Evolutionary conservation across 2,329 filamentous ascomycete species (phyloP), one percentile per base, ranked within the genome.

Genomic region (Penicillium hordei): DNA sequence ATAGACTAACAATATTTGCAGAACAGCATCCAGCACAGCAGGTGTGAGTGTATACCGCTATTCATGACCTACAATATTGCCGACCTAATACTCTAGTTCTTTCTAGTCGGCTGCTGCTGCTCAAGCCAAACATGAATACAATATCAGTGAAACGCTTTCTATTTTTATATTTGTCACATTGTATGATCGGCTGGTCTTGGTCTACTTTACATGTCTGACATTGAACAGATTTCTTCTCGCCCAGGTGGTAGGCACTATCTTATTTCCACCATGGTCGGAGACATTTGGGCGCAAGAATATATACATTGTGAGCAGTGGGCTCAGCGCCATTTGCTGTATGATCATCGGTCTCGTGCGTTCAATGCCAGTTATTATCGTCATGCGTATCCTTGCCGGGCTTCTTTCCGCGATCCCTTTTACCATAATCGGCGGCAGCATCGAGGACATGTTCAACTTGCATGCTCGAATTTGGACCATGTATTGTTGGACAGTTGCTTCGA

Each of bases 371-470:
- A 72, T 78, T 2, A 64, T 77, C n/a, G 43, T 78, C 2, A 77
- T 78, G 25, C 72, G 81, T 6, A 72, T 80, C 36, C 23, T 78
- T 5, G 75, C 76, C 4, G 81, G 81, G 0, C 61, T 80, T 5
- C 66, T 79, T 10, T 81, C 80, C 0, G 78, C 80, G 4, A 75
- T 81, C 13, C 80, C 80, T 2, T 74, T 78, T 0, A 77, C 79
- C 23, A 78, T 82, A 6, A 75, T 78, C 9, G 73, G 77, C 0
- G 79, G 81, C 1, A 80, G 76, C 49, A 73, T 82, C 33, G 80
- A 83, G 58, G 80, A 83, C 59, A 75, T 83, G 65, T 82, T 76
- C 69, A 76, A 80, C 55, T 71, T 74, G 2, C 70, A 72, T 53
- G 70, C 69, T n/a, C 72, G 80, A 15, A 75, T 81, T 8, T 82